These are phyloP conservation scores for Periglandula ipomoeae DNA, from an alignment of 2,329 filamentous ascomycete species.

Conservation along the genomic window DNA sequence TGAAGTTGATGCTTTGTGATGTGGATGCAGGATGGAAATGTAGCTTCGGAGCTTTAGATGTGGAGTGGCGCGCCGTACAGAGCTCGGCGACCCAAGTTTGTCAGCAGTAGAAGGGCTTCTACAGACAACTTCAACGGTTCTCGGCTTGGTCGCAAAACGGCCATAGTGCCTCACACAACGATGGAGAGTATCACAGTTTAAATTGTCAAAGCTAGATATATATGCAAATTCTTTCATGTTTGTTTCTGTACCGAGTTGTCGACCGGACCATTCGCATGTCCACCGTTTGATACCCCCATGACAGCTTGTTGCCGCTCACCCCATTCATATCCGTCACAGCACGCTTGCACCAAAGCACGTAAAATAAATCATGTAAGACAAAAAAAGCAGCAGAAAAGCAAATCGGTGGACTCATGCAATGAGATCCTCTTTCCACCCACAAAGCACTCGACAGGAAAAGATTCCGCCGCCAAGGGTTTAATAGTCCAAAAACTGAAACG, in stretches of 20 bases:
- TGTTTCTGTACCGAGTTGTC: background rate
- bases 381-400: background rate
- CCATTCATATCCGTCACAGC: background rate
- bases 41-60: background rate
- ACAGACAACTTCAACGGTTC: no score
- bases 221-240: background rate
- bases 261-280: background rate
- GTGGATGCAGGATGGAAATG: background rate
- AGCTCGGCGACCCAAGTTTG: background rate
- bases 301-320: background rate
- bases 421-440: no score
- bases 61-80: background rate
- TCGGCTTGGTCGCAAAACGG: no score
- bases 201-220: background rate
- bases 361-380: background rate
- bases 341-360: background rate
- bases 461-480: no score
- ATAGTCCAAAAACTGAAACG: no score
- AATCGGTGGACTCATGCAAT: no score
- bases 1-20: background rate
- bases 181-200: background rate
- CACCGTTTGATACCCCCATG: background rate
- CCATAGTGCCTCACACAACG: background rate
- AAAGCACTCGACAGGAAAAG: no score
- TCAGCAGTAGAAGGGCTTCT: no score